Base-by-base conservation (phyloP, 148 eudicot genomes). In the Diospyros lotus region DNA sequence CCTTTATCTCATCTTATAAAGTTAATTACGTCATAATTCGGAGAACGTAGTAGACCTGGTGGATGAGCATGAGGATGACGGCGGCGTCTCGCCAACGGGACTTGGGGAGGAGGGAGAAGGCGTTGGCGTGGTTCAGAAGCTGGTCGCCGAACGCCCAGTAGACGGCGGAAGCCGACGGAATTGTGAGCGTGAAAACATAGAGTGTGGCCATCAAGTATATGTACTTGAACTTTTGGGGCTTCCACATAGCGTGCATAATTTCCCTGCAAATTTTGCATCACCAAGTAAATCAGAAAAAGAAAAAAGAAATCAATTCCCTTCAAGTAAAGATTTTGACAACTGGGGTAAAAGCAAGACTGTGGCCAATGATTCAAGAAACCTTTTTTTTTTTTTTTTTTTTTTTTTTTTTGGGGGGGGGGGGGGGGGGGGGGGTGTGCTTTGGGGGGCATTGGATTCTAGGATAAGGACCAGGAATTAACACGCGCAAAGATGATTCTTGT, bases 181-280 rank as follows among this genome's bases (percentile, higher is more conserved):
- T 69, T 5, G 97, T 92, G 5, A 92, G 76, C 1, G 94, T 92
- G 85, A 92, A 92, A 0, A 92, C 97, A 66, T 92, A 92, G 8
- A 92, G 82, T 40, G 97, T 92, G 44, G 97, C 97, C 6, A 85
- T 40, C 38, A 92, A 66, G 80, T 92, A 92, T 28, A 90, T 90
- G 87, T 87, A 92, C 89, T 92, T 92, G 87, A 92, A 92, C 73
- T 90, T 92, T 63, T 83, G 89, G 8, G 94, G 97, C 63, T 92
- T 92, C 97, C 95, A 90, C 92, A 90, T 90, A 2, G 88, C 88
- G 44, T 85, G 88, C 88, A 80, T 90, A 45, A 90, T 90, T 82
- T 90, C 94, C 78, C 94, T 90, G 86, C 39, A 73, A 83, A 53
- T 41, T 68, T 61, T 66, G 2, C 1, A 9, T 39, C 42, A 28